Base-by-base conservation (phyloP, 345 rosid species). In the Cardiospermum halicacabum region DNA sequence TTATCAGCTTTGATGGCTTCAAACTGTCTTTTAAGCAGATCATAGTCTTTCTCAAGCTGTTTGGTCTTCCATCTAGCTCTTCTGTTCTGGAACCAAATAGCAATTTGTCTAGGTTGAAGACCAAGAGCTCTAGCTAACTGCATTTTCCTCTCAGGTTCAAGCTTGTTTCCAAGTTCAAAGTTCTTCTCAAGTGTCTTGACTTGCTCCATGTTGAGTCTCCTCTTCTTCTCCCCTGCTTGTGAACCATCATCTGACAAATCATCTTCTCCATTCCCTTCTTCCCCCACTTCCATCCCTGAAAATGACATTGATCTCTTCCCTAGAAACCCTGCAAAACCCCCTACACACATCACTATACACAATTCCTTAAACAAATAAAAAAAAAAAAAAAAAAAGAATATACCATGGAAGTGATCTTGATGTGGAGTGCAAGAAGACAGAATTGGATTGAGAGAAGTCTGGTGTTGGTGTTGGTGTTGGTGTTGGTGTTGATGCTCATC, bases 41-140 rank as follows among this genome's bases (percentile, higher is more conserved):
- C 96, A 57, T 91, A 89, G 65, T 95, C 97, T 80, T 85, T 94
- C 82, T 94, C 99, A 0, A 94, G 87, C 58, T 95, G 97, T 73
- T 95, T 89, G 43, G 96, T 91, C 72, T 95, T 91, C 99, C 96
- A 95, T 47, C 97, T 78, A 30, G 97, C 99, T 67, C 97, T 87
- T 69, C 96, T 77, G 77, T 95, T 95, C 60, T 95, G 99, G 68
- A 95, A 95, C 99, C 99, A 95, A 26, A 91, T 91, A 18, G 97
- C 96, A 68, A 95, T 72, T 83, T 95, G 99, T 73, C 99, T 85
- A 43, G 99, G 99, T 39, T 95, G 99, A 57, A 95, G 83, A 28
- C 91, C 90, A 53, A 95, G 92, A 70, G 91, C 90, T 68, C 91
- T 82, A 56, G 99, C 99, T 50, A 95, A 76, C 74, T 95, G 96